These are phyloP conservation scores for Silybum marianum DNA, from an alignment of 129 eudicot genomes.

Conservation along the genomic window DNA sequence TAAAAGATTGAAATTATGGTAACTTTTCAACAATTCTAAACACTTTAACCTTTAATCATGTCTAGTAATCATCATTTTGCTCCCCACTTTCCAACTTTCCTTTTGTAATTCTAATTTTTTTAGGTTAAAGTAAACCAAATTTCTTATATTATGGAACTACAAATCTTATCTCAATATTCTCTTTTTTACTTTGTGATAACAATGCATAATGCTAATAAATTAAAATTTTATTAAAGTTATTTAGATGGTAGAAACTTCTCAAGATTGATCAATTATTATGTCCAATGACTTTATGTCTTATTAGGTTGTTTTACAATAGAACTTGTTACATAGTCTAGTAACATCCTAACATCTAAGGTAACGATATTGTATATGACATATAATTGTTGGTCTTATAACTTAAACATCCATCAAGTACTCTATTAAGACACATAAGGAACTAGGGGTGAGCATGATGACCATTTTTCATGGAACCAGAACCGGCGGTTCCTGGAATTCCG, in stretches of 20 bases:
- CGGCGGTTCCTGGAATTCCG: too few relatives aligned
- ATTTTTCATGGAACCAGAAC: too few relatives aligned
- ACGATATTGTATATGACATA: too few relatives aligned
- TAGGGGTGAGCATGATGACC: too few relatives aligned
- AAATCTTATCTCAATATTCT: slow-evolving; percentile 25
- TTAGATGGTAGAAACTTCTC: not conserved
- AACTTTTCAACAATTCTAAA: slow-evolving; percentile 31
- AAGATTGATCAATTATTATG: not conserved
- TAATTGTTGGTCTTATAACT: too few relatives aligned
- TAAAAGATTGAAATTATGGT: slow-evolving; percentile 35
- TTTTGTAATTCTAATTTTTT: slow-evolving; percentile 22
- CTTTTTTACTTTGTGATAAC: not conserved
- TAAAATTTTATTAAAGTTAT: not conserved
- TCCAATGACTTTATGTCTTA: not conserved
- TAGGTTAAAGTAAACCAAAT: slow-evolving; percentile 31
- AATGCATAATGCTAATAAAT: not conserved
- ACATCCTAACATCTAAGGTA: too few relatives aligned
- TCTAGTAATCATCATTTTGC: slow-evolving; percentile 38
- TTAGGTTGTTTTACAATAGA: too few relatives aligned
- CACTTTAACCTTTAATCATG: slow-evolving; percentile 39
- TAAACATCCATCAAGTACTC: too few relatives aligned
- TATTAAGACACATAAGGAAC: too few relatives aligned
- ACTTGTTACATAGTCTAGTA: too few relatives aligned
- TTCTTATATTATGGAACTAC: slow-evolving; percentile 12
- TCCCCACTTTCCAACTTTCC: slow-evolving; percentile 32